A percentile compares a stretch with the other conserved stretches of the same genome.
Conservation (phyloP, 768 basidiomycete species). For the Tephrocybe sp. region DNA sequence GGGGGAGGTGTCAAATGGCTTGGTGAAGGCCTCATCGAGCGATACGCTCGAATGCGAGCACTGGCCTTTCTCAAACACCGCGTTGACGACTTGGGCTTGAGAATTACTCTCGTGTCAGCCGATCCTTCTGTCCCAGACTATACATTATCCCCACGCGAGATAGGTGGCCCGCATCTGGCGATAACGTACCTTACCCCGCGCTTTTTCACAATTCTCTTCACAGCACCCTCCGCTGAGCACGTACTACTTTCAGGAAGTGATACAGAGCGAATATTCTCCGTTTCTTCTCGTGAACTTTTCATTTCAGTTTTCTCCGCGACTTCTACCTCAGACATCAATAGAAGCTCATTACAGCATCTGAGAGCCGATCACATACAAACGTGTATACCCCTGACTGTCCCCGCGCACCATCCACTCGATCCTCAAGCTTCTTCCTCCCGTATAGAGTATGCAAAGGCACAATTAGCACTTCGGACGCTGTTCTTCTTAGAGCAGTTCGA, state of each 20-base stretch:
- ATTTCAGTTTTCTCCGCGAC: constrained; percentile 27
- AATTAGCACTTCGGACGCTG: constrained; percentile 23
- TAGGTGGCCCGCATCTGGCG: constrained; percentile 18
- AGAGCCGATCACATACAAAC: constrained; percentile 5
- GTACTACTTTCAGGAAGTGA: constrained; percentile 38
- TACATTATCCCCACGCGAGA: constrained; percentile 13
- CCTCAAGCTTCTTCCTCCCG: constrained; percentile 5
- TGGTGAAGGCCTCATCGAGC: constrained; percentile 28
- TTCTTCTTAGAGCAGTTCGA: constrained; percentile 35
- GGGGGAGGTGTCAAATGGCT: constrained; percentile 37
- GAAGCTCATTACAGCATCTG: constrained; percentile 9
- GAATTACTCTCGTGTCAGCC: constrained; percentile 38
- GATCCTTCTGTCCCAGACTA: constrained; percentile 28
- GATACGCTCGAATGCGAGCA: constrained; percentile 29
- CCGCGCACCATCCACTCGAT: constrained; percentile 26
- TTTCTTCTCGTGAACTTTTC: constrained; percentile 36
- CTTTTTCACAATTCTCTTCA: constrained; percentile 46
- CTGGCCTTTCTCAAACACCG: constrained; percentile 34
- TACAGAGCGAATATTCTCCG: constrained; percentile 36
- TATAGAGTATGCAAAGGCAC: constrained; percentile 8
- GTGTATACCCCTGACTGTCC: constrained; percentile 18
- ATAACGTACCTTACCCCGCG: constrained; percentile 44
- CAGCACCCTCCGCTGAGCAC: constrained; percentile 37
- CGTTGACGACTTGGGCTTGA: constrained; percentile 30
- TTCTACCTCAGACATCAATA: neutral